Base-by-base conservation (phyloP, 495 filamentous ascomycete species). In the Aspergillus egyptiacus region DNA sequence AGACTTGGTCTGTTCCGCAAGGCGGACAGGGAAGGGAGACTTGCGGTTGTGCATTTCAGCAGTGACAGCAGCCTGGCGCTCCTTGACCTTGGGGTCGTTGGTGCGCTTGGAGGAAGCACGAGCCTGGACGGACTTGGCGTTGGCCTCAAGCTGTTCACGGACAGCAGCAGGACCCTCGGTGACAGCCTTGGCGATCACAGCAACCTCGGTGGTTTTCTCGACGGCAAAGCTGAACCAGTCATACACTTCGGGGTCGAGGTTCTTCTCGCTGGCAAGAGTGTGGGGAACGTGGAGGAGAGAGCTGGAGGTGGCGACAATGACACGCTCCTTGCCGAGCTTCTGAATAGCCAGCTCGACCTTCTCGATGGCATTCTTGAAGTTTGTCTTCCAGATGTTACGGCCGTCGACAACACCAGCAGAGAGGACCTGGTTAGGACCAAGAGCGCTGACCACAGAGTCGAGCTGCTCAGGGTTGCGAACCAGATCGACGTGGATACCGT, bases 381-480 rank as follows among this genome's bases (percentile, higher is more conserved):
- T 89, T 72, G 88, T 95, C 89, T 98, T 97, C 93, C 93, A 98
- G 81, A 98, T 98, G 80, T 98, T 98, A 64, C 93, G 87, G 59
- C 93, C 94, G 62, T 97, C 90, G 55, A 98, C 93, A 57, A 98
- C 84, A 84, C 93, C 93, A 58, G 80, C 81, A 46, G 94, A 97
- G 50, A 98, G 85, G 48, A 82, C 71, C 73, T 96, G 93, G 61
- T 87, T 85, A 53, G 87, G 76, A 59, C 90, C 89, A 45, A 96
- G 81, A 55, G 83, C 79, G 53, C 67, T 74, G 46, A 86, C 63
- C 61, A 96, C 86, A 39, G 80, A 79, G 27, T 89, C 82, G 39
- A 98, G 86, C 76, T 98, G 93, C 75, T 96, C 90, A 36, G 93
- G 93, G 77, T 95, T 86, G 63, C 93, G 89, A 74, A 96, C 94